phyloP scores from a whole-genome alignment of 2,329 filamentous ascomycete genomes.

The Talaromyces sp. region DNA sequence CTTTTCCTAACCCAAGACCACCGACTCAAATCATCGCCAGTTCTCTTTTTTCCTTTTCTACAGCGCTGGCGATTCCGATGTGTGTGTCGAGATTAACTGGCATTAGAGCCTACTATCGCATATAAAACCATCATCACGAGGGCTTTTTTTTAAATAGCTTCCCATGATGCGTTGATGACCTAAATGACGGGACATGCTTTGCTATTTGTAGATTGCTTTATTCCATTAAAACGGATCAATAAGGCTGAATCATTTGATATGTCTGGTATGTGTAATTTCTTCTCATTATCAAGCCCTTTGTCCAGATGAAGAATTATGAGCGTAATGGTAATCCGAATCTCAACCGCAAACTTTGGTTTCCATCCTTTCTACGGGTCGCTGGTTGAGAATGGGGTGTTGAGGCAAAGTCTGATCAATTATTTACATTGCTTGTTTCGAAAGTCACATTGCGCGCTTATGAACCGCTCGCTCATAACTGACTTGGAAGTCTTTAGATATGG shows the following conservation, averaged over 20 bases:
- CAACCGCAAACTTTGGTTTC: conserved; percentile 34
- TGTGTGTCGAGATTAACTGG: conserved; percentile 64
- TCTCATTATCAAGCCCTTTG: conserved; percentile 12
- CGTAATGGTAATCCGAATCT: conserved; percentile 46
- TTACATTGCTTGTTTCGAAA: background rate
- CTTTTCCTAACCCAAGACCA: conserved; percentile 57
- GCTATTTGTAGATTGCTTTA: conserved; percentile 12
- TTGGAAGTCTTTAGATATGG: background rate
- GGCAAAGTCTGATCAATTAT: conserved; percentile 41
- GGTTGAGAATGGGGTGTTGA: conserved; percentile 43
- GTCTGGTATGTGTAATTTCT: conserved; percentile 18
- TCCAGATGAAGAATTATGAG: conserved; percentile 37
- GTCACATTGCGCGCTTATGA: background rate
- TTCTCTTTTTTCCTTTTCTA: conserved; percentile 40
- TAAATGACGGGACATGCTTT: conserved; percentile 41
- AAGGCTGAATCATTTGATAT: background rate
- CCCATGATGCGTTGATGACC: conserved; percentile 47
- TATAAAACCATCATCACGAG: conserved; percentile 81
- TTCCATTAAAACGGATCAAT: background rate
- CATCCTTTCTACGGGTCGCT: conserved; percentile 26
- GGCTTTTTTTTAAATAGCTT: conserved; percentile 31
- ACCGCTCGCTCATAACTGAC: conserved; percentile 1
- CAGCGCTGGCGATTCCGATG: conserved; percentile 68
- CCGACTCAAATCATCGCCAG: conserved; percentile 72
- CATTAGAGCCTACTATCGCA: conserved; percentile 48